These are phyloP conservation scores for Boletus pseudopeckii DNA, from an alignment of 768 basidiomycete genomes.

Conservation along the genomic window DNA sequence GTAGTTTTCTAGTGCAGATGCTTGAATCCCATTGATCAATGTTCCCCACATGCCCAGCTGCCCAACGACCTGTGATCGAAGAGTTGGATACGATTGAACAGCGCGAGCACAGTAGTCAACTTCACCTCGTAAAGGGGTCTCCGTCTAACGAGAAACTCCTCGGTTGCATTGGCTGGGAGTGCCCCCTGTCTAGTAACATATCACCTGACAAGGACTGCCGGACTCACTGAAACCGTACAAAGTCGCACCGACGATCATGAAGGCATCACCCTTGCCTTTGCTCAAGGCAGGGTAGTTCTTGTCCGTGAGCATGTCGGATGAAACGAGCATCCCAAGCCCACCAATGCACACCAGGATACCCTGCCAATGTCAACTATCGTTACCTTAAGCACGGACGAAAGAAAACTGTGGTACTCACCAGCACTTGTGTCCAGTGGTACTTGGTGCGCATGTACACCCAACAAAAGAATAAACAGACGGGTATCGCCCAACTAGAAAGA, in stretches of 20 bases:
- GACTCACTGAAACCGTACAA: conserved; percentile 81
- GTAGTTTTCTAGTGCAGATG: conserved; percentile 68
- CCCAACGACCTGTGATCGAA: conserved; percentile 58
- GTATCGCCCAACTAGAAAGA: conserved; percentile 76
- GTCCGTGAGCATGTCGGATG: conserved; percentile 71
- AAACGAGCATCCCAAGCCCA: conserved; percentile 78
- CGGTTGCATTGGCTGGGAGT: conserved; percentile 73
- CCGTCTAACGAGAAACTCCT: conserved; percentile 81
- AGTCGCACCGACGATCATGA: conserved; percentile 84
- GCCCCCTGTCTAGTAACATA: background rate
- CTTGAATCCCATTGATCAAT: conserved; percentile 75
- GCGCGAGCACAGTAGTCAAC: background rate
- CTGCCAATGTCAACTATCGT: conserved; percentile 32
- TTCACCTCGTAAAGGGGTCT: conserved; percentile 73
- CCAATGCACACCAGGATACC: conserved; percentile 70
- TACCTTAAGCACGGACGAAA: background rate
- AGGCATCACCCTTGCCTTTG: conserved; percentile 76
- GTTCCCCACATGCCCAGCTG: conserved; percentile 85
- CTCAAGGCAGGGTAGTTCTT: conserved; percentile 67
- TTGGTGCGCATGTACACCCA: conserved; percentile 78
- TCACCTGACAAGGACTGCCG: background rate
- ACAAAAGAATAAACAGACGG: conserved; percentile 78
- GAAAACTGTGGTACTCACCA: conserved; percentile 42
- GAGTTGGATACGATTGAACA: background rate
- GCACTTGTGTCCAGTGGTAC: conserved; percentile 81